Evolutionary conservation across 768 basidiomycete genomes (phyloP).

Genomic region (Boletus pseudo-olivaceus): DNA sequence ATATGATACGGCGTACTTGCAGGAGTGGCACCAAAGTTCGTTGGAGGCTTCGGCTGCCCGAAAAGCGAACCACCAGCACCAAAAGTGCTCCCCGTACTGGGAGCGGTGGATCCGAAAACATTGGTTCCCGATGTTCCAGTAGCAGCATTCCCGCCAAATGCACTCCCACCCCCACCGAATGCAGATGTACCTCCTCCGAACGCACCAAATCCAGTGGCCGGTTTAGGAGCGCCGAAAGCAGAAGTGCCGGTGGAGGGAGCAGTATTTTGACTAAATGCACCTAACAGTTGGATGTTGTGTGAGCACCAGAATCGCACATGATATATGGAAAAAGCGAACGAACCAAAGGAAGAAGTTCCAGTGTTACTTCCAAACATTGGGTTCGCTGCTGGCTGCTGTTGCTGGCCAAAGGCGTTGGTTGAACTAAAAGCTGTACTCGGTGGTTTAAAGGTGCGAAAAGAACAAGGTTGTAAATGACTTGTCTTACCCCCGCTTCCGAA

Average conservation of each 20-base stretch:
- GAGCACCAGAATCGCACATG: conserved; percentile 2
- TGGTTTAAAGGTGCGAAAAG: conserved; percentile 23
- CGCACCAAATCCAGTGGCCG: conserved; percentile 71
- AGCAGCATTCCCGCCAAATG: conserved; percentile 39
- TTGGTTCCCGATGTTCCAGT: conserved; percentile 31
- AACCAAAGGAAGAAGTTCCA: conserved; percentile 37
- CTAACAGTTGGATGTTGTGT: conserved; percentile 19
- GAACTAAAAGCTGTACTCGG: conserved; percentile 50
- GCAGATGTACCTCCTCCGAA: conserved; percentile 58
- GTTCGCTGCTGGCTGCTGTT: conserved; percentile 64
- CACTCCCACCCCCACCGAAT: conserved; percentile 43
- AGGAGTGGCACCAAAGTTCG: conserved; percentile 42
- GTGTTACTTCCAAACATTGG: conserved; percentile 71
- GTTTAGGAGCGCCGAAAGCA: conserved; percentile 66
- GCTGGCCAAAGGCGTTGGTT: conserved; percentile 59
- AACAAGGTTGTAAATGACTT: conserved; percentile 28
- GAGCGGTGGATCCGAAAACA: conserved; percentile 33
- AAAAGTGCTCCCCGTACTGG: conserved; percentile 36
- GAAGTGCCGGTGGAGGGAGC: conserved; percentile 36
- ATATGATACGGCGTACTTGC: conserved; percentile 24
- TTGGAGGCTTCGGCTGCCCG: conserved; percentile 48
- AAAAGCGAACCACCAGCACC: conserved; percentile 52
- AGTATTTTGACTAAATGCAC: conserved; percentile 41
- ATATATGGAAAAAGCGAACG: conserved; percentile 5
- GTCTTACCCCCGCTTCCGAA: conserved; percentile 54